Evolutionary conservation across 192 early-diverging fungal species (phyloP), one percentile per base, ranked within the genome.

Genomic region (Linnemannia elongata): DNA sequence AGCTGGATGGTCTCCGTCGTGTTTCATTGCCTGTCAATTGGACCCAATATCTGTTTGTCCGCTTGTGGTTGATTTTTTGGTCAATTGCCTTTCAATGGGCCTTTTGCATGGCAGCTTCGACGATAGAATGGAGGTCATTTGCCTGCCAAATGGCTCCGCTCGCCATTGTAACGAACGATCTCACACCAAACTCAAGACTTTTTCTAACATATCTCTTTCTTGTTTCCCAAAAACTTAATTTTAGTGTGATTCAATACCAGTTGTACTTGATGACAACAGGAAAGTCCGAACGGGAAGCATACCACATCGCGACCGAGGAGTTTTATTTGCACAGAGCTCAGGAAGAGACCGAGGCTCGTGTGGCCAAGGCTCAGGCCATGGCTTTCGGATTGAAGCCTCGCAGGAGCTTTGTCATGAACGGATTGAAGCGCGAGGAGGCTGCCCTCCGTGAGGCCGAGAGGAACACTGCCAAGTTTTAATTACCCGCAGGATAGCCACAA

Each of bases 181-280:
- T 15, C 12, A 44, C 44, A 45, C 15, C 44, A 45, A 45, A 13
- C 2, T 15, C 12, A 45, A 45, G 13, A 15, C 44, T 15, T 45
- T 45, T 45, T 13, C 17, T 18, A 15, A 49, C 66, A 0, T 66
- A 57, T 10, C 60, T 27, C 2, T 8, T 24, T 12, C 30, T 24
- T 54, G 18, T 39, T 57, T 55, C 45, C 24, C 39, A 18, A 1
- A 12, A 33, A 18, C 6, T 1, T 45, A 24, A 47, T 17, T 33
- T 4, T 88, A 95, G 94, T 93, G 96, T 98, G 76, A 93, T 98
- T 70, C 94, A 95, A 87, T 92, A 96, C 87, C 96, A 97, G 88
- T 69, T 96, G 76, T 93, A 96, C 89, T 90, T 97, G 60, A 96
- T 97, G 93, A 85, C 90, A 41, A 75, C 90, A 71, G 91, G 91